These are phyloP conservation scores for Rhizophora apiculata DNA, from an alignment of 345 rosid species.

Conservation along the genomic window DNA sequence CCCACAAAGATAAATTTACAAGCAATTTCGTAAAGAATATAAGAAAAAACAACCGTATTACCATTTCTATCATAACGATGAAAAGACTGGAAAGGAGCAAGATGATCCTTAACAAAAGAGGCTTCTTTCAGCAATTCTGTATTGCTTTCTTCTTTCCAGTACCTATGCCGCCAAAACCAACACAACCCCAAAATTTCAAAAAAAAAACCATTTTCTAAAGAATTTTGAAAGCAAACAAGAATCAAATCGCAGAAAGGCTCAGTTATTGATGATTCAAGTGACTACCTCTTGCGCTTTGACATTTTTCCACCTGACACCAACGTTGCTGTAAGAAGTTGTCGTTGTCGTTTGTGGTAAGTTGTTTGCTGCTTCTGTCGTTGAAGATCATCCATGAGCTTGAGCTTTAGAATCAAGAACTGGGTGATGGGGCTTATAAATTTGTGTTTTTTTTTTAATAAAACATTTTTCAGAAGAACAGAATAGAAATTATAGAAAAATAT, in stretches of 20 bases:
- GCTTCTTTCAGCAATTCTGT: slow-evolving; percentile 59
- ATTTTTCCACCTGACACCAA: neutral
- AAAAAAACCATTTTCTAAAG: no score
- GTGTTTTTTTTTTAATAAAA: no score
- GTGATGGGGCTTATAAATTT: no score
- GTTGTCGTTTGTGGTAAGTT: no score
- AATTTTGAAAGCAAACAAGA: neutral
- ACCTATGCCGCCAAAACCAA: slow-evolving; percentile 29
- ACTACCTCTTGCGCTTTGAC: slow-evolving; percentile 1
- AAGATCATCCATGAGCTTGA: no score
- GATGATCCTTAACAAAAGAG: slow-evolving; percentile 55
- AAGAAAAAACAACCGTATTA: neutral
- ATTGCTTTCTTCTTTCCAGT: slow-evolving; percentile 64
- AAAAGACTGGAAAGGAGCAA: slow-evolving; percentile 56
- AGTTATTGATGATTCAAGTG: neutral
- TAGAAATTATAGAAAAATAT: no score
- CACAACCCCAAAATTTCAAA: neutral
- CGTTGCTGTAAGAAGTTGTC: no score
- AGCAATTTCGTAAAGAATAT: neutral
- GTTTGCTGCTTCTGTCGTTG: no score
- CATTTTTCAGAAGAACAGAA: no score
- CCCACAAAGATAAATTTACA: neutral
- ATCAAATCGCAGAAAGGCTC: neutral
- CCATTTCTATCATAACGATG: slow-evolving; percentile 57
- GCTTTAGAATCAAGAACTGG: no score